phyloP scores from a whole-genome alignment of 768 basidiomycete genomes.

The Collybia sordida region DNA sequence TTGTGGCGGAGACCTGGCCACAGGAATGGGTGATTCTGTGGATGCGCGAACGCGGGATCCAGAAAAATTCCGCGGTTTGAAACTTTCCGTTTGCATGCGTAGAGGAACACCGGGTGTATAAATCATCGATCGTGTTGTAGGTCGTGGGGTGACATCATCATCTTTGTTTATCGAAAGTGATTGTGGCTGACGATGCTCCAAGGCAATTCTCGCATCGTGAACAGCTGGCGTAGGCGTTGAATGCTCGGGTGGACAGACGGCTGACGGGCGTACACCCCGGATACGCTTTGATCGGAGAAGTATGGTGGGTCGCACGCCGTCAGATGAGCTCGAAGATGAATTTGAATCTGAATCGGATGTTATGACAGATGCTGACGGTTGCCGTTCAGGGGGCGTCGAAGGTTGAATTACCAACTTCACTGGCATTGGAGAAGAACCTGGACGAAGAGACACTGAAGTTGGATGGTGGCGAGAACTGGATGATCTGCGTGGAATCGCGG shows the following conservation, averaged over 20 bases:
- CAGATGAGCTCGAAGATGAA: conserved; percentile 35
- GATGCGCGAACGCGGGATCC: conserved; percentile 27
- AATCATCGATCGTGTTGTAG: conserved; percentile 29
- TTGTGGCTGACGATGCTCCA: conserved; percentile 9
- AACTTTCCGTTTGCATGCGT: conserved; percentile 26
- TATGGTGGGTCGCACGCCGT: conserved; percentile 31
- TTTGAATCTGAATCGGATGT: conserved; percentile 31
- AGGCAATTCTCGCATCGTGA: conserved; percentile 10
- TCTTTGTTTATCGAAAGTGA: conserved; percentile 4
- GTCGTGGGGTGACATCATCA: conserved; percentile 27
- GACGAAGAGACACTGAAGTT: conserved; percentile 15
- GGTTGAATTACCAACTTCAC: conserved; percentile 27
- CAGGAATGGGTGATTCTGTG: conserved; percentile 18
- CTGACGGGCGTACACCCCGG: conserved; percentile 24
- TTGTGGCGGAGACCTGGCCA: conserved; percentile 26
- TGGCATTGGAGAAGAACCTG: conserved; percentile 13
- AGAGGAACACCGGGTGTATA: conserved; percentile 41
- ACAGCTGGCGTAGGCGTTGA: conserved; percentile 43
- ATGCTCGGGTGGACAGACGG: conserved; percentile 33
- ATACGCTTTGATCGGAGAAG: conserved; percentile 36
- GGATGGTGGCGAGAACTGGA: conserved; percentile 25
- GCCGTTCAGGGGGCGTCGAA: conserved; percentile 23
- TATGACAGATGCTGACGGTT: conserved; percentile 5
- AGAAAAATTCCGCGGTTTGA: conserved; percentile 25
- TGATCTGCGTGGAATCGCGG: conserved; percentile 58